These are phyloP conservation scores for Intubia oerlemansii DNA, from an alignment of 2,329 filamentous ascomycete genomes.

Conservation along the genomic window DNA sequence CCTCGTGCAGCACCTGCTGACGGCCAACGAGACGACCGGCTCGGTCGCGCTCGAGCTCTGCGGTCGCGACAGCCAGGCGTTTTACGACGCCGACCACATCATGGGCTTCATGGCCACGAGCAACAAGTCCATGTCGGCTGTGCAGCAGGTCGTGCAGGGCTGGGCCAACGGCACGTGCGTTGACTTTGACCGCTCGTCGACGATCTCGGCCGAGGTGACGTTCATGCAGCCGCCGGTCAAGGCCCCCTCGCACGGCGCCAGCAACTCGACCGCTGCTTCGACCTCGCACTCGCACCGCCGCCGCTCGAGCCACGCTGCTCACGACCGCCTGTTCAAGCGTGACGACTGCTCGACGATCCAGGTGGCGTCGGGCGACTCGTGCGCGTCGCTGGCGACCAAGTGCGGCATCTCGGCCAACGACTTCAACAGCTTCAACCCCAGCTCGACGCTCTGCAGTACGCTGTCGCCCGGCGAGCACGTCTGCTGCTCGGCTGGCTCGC, in stretches of 20 bases:
- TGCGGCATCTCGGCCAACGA: constrained; percentile 6
- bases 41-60: constrained; percentile 18
- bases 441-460: constrained; percentile 11
- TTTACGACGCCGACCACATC: constrained; percentile 13
- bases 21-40: constrained; percentile 9
- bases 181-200: too few species aligned
- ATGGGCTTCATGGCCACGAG: constrained; percentile 15
- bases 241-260: too few species aligned
- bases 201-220: too few species aligned
- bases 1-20: constrained; percentile 10
- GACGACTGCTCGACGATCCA: constrained; percentile 4
- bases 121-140: constrained; percentile 12
- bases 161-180: constrained; percentile 13
- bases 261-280: too few species aligned
- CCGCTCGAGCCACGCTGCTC: too few species aligned
- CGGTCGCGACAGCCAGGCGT: constrained; percentile 8
- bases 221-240: too few species aligned
- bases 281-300: too few species aligned
- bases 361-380: neutral
- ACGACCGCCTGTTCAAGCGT: too few species aligned
- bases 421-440: constrained; percentile 11
- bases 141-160: constrained; percentile 12
- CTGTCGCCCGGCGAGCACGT: constrained; percentile 15
- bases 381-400: constrained; percentile 2
- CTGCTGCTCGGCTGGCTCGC: constrained; percentile 16